Percentiles rank a stretch among this genome's conserved stretches.
phyloP scores from a whole-genome alignment of 2,329 filamentous ascomycete genomes.

The Cercospora sojina region DNA sequence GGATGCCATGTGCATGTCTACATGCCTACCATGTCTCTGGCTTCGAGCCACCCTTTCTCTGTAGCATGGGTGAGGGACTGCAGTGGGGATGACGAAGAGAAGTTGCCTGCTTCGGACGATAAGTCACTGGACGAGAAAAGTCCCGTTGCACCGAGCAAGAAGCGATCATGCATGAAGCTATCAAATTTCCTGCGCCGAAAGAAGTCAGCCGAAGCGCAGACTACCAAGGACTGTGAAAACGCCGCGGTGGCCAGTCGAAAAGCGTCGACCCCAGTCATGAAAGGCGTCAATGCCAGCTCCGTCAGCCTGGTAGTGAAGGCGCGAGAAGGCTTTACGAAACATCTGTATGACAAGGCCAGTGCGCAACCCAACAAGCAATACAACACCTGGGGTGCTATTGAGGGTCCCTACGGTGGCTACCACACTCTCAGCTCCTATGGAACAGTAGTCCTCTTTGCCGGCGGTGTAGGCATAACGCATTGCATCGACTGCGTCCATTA shows the following conservation, averaged over 20 bases:
- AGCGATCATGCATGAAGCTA: background rate
- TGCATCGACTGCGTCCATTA: background rate
- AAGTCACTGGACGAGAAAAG: background rate
- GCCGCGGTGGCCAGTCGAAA: background rate
- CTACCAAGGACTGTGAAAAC: background rate
- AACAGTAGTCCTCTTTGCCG: background rate
- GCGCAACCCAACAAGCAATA: constrained; percentile 40
- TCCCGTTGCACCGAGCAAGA: background rate
- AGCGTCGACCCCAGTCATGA: background rate
- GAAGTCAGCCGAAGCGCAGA: background rate
- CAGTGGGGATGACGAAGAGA: background rate
- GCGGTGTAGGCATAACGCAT: background rate
- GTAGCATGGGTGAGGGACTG: constrained; percentile 48
- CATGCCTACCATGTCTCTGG: constrained; percentile 50
- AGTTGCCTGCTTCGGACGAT: background rate
- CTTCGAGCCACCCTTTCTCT: constrained; percentile 51
- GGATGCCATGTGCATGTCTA: constrained; percentile 63
- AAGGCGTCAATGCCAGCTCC: constrained; percentile 50
- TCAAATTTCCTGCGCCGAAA: background rate
- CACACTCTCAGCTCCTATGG: background rate
- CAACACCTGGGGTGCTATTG: background rate
- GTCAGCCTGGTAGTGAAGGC: background rate
- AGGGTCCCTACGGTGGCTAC: background rate
- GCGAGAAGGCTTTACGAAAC: background rate
- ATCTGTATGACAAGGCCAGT: background rate